Conservation (phyloP, 345 rosid genomes). For the Citrus sinensis region DNA sequence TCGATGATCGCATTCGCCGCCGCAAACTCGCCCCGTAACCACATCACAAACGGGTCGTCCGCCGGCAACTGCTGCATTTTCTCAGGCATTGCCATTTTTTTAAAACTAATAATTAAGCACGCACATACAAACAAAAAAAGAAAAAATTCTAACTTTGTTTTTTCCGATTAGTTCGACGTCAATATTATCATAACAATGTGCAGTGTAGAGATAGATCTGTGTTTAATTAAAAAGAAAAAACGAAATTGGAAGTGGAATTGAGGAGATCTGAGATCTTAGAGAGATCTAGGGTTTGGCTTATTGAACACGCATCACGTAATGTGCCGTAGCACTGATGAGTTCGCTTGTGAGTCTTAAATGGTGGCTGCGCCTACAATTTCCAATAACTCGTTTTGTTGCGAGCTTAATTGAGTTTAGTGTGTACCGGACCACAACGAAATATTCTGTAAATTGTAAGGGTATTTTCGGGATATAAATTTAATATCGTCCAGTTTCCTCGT, state of each 20-base stretch:
- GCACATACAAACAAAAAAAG: background rate
- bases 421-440: background rate
- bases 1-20: conserved; percentile 93
- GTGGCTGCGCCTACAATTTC: conserved; percentile 17
- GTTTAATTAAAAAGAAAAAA: background rate
- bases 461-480: background rate
- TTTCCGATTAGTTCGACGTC: background rate
- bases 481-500: background rate
- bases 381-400: background rate
- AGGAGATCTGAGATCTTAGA: conserved; percentile 12
- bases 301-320: conserved; percentile 29
- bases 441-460: background rate
- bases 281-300: conserved; percentile 56
- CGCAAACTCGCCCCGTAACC: conserved; percentile 90
- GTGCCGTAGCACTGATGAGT: background rate
- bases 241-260: background rate
- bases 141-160: background rate
- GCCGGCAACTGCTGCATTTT: conserved; percentile 75
- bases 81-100: conserved; percentile 74
- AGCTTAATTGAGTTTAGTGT: background rate
- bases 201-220: background rate
- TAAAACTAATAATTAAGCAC: background rate
- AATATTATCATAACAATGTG: background rate
- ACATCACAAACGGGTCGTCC: conserved; percentile 74
- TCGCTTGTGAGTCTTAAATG: conserved; percentile 27